phyloP scores from a whole-genome alignment of 208 protist genomes.

The Polymyxa betae region DNA sequence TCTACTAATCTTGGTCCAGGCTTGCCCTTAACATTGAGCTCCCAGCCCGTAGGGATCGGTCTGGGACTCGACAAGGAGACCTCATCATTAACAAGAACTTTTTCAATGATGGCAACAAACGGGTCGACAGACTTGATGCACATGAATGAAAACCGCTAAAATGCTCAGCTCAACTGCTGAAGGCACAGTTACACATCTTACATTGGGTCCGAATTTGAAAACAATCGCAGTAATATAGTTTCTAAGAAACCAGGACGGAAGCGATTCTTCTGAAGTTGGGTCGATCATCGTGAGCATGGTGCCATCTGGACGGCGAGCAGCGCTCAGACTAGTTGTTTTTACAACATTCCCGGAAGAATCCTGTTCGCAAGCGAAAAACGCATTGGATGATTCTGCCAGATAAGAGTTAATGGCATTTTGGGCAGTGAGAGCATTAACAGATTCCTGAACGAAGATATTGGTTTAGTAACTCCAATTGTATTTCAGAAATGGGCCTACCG shows the following conservation, averaged over 20 bases:
- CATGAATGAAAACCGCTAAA: conserved; percentile 52
- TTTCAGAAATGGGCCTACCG: too few relatives aligned
- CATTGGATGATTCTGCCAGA: too few relatives aligned
- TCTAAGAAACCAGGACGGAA: neutral
- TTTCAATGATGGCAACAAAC: neutral
- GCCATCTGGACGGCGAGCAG: neutral
- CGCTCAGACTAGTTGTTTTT: neutral
- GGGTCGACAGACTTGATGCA: neutral
- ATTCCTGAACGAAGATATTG: too few relatives aligned
- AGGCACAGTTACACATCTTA: neutral
- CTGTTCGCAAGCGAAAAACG: neutral
- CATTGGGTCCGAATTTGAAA: neutral
- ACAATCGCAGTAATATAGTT: neutral
- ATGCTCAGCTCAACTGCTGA: neutral
- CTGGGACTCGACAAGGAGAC: conserved; percentile 43
- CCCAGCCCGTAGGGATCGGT: conserved; percentile 75
- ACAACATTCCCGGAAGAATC: neutral
- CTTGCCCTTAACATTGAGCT: conserved; percentile 75
- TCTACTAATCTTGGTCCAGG: conserved; percentile 74
- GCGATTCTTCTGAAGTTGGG: neutral
- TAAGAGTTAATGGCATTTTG: too few relatives aligned
- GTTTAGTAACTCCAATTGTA: too few relatives aligned
- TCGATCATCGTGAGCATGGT: neutral
- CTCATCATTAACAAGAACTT: neutral
- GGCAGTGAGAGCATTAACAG: too few relatives aligned